Percentiles rank a stretch among this genome's conserved stretches.
These are phyloP conservation scores for Lonicera japonica DNA, from an alignment of 129 eudicot species.

Conservation along the genomic window DNA sequence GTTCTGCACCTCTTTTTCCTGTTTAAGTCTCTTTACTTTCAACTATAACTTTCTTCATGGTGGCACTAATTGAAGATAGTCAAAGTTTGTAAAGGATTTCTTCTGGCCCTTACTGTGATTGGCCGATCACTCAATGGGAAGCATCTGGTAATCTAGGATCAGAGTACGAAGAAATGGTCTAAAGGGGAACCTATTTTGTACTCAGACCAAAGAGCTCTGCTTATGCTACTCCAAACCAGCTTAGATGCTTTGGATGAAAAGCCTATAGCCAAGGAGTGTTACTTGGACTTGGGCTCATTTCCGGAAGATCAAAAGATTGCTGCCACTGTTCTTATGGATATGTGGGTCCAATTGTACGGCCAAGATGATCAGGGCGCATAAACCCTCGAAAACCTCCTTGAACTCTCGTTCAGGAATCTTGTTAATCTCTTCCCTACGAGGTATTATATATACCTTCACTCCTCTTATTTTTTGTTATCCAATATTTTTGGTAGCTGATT, in stretches of 20 bases:
- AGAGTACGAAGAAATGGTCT: conserved; percentile 21
- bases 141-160: conserved; percentile 18
- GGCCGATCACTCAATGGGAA: conserved; percentile 34
- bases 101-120: conserved; percentile 36
- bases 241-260: conserved; percentile 24
- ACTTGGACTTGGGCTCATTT: conserved; percentile 34
- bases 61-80: conserved; percentile 21
- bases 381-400: conserved; percentile 25
- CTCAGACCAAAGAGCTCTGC: neutral
- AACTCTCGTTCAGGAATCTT: conserved; percentile 30
- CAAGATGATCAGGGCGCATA: conserved; percentile 32
- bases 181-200: conserved; percentile 16
- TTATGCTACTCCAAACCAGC: neutral
- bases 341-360: conserved; percentile 31
- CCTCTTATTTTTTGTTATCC: no score
- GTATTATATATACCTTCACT: conserved; percentile 1
- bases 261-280: conserved; percentile 23
- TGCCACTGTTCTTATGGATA: conserved; percentile 31
- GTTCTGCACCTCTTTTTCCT: no score
- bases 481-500: no score
- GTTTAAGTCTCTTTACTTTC: no score
- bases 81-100: conserved; percentile 36
- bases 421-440: conserved; percentile 17
- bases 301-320: conserved; percentile 35
- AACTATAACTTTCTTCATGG: neutral